Percentiles rank a stretch among this genome's conserved stretches.
phyloP scores from a whole-genome alignment of 2,329 filamentous ascomycete genomes.

The Aspergillus thermomutatus region DNA sequence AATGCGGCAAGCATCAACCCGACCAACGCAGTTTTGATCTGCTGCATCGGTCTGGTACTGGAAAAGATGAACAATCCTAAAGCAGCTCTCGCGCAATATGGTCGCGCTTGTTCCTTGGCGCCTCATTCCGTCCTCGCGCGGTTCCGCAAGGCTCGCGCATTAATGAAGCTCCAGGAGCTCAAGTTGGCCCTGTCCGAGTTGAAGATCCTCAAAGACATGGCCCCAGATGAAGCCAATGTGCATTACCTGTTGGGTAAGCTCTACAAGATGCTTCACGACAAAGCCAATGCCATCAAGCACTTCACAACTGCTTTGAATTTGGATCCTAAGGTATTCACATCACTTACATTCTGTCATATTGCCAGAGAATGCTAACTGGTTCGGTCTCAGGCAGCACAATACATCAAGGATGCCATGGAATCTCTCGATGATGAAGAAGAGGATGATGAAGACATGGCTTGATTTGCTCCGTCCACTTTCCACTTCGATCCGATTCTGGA shows the following conservation, averaged over 20 bases:
- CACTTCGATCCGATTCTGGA: background rate
- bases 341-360: conserved; percentile 6
- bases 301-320: conserved; percentile 93
- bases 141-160: conserved; percentile 86
- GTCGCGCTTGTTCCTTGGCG: conserved; percentile 75
- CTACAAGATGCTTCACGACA: conserved; percentile 58
- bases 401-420: conserved; percentile 97
- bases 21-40: conserved; percentile 86
- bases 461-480: conserved; percentile 21
- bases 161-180: conserved; percentile 70
- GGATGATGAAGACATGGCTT: conserved; percentile 53
- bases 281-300: conserved; percentile 78
- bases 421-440: conserved; percentile 71
- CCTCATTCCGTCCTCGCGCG: conserved; percentile 78
- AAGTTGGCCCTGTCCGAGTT: conserved; percentile 76
- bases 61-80: conserved; percentile 83
- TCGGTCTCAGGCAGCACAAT: conserved; percentile 68
- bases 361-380: conserved; percentile 6
- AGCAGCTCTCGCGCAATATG: conserved; percentile 76
- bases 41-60: conserved; percentile 84
- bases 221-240: conserved; percentile 91
- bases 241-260: conserved; percentile 81
- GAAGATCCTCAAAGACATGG: conserved; percentile 82
- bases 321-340: conserved; percentile 77
- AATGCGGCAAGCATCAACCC: conserved; percentile 87